Base-by-base conservation (phyloP, 2,329 filamentous ascomycete species). In the Apiospora koreana region DNA sequence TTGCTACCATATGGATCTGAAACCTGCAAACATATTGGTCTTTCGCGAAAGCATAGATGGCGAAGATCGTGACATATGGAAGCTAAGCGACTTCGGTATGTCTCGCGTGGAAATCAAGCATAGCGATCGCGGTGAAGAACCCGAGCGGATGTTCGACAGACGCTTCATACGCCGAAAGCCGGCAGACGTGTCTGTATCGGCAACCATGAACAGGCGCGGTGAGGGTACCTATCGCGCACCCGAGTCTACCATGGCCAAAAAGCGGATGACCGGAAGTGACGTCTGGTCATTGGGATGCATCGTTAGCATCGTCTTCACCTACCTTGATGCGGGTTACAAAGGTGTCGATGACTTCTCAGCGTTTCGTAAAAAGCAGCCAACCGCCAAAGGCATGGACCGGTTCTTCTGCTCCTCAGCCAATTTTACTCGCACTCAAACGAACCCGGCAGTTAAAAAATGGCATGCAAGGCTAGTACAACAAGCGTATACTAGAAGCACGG, bases 1-100 rank as follows among this genome's bases (percentile, higher is more conserved):
- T 6, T 83, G 81, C 71, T 83, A 82, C 65, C 81, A 83, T 62
- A 81, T 83, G 76, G 81, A 83, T 69, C 73, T 83, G 14, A 83
- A 81, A 65, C 81, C 80, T 3, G 77, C 74, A 28, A 83, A 81
- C 54, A 77, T 83, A n/a, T 75, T 80, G n/a, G 70, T 79, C 28
- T 79, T 79, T 48, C 64, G 64, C 42, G 64, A 66, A 43, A 66
- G 28, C 7, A 45, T 66, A 10, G 71, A 66, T 18, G 71, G 76
- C 3, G 69, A 73, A 25, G 71, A 66, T 8, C 72, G 70, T 48
- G 28, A 74, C 7, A 72, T 79, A n/a, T 84, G 82, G 81, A 83
- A 82, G 71, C 75, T 83, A 14, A 82, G 81, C 25, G 82, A 83
- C 68, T 84, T 84, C 70, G 81, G 82, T 10, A 80, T 83, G 74